A percentile compares a stretch with the other conserved stretches of the same genome.
Conservation (phyloP, 306 rosid genomes). For the Heteromeles arbutifolia region DNA sequence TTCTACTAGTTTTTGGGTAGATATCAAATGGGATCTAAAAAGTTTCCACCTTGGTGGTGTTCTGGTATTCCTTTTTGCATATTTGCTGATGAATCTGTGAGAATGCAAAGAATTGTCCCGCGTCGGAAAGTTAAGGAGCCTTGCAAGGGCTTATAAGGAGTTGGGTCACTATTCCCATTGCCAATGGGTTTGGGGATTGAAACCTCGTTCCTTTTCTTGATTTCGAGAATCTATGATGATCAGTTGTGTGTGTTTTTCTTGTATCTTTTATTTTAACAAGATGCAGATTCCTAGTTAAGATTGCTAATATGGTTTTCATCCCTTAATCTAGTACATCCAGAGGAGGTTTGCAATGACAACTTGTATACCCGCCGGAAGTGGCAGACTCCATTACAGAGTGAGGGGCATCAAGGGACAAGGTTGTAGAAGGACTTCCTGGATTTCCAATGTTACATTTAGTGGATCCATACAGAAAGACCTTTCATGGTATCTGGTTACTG, state of each 20-base stretch:
- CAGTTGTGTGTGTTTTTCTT: background rate
- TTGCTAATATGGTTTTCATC: constrained; percentile 9
- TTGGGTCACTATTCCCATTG: no score
- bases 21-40: background rate
- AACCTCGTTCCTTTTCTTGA: no score
- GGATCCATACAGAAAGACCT: constrained; percentile 40
- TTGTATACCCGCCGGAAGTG: constrained; percentile 51
- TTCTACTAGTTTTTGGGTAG: background rate
- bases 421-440: constrained; percentile 35
- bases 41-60: background rate
- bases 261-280: background rate
- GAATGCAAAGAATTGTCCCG: no score
- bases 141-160: no score
- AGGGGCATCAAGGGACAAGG: constrained; percentile 32
- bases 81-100: background rate
- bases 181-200: no score
- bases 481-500: constrained; percentile 39
- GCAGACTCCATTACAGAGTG: constrained; percentile 34
- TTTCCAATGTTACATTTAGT: constrained; percentile 30
- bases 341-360: constrained; percentile 54
- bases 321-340: constrained; percentile 14
- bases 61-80: background rate
- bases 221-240: no score
- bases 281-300: background rate
- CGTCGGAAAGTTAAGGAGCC: no score